phyloP scores from a whole-genome alignment of 2,329 filamentous ascomycete species.

The Dendryphion nanum region DNA sequence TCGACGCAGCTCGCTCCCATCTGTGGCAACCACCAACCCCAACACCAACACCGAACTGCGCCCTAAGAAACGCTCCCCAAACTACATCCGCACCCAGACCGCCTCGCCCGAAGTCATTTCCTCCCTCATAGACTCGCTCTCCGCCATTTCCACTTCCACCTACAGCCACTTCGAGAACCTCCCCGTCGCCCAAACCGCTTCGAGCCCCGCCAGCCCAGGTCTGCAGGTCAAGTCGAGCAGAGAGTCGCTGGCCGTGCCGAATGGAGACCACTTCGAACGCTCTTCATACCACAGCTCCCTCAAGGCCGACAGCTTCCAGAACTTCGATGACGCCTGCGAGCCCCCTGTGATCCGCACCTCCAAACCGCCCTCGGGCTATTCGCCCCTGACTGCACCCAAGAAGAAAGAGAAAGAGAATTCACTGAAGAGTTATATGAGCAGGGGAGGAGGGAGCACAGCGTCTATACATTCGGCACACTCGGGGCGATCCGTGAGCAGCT shows the following conservation, averaged over 20 bases:
- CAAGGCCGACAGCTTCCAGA: constrained; percentile 48
- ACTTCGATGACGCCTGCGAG: constrained; percentile 57
- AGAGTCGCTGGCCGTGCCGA: constrained; percentile 15
- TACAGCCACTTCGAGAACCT: constrained; percentile 66
- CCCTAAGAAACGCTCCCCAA: constrained; percentile 28
- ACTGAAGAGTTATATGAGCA: constrained; percentile 60
- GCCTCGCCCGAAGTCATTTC: constrained; percentile 68
- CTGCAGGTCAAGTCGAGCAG: constrained; percentile 22
- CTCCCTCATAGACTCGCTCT: constrained; percentile 61
- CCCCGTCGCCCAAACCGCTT: constrained; percentile 30
- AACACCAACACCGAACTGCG: no score
- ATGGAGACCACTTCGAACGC: constrained; percentile 69
- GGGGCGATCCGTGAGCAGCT: constrained; percentile 33
- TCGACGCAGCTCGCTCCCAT: constrained; percentile 29
- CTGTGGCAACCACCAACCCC: constrained; percentile 15
- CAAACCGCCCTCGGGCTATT: constrained; percentile 75
- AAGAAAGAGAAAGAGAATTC: constrained; percentile 43
- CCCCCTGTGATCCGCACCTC: constrained; percentile 78
- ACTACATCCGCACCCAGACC: constrained; percentile 36
- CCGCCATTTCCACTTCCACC: constrained; percentile 61
- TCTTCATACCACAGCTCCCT: constrained; percentile 59
- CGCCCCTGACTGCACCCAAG: constrained; percentile 64
- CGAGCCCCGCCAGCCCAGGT: constrained; percentile 26
- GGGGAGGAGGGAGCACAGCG: constrained; percentile 30
- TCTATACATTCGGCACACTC: constrained; percentile 38